phyloP scores from a whole-genome alignment of 305 asterid species.

The Fraxinus paxiana region DNA sequence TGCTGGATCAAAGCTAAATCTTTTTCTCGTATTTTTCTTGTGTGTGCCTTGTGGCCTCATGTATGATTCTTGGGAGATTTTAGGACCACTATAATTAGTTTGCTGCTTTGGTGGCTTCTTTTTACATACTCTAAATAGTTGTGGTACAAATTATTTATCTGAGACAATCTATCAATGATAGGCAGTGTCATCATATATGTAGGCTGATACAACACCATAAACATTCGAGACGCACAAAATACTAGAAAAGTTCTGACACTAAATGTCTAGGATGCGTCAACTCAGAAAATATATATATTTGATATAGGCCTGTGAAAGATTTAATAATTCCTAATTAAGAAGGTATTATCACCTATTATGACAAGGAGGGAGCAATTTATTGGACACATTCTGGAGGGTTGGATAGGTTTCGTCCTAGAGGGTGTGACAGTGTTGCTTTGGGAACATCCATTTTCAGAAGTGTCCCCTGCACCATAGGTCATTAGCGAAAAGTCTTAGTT shows the following conservation, averaged over 20 bases:
- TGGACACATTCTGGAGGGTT: background rate
- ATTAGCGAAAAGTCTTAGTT: background rate
- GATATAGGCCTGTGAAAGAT: background rate
- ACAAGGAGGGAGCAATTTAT: background rate
- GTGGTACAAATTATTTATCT: background rate
- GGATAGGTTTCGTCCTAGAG: background rate
- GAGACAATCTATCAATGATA: background rate
- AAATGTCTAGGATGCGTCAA: background rate
- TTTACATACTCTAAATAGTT: background rate
- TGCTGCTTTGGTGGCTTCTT: background rate
- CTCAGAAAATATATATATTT: background rate
- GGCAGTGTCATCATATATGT: background rate
- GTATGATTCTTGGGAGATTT: background rate
- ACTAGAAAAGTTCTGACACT: background rate
- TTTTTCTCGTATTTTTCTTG: background rate
- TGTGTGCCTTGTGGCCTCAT: background rate
- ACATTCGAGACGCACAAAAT: background rate
- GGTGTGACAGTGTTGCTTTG: background rate
- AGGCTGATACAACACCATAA: background rate
- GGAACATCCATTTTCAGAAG: background rate
- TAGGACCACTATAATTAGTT: background rate
- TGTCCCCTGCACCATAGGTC: background rate
- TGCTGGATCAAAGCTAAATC: background rate
- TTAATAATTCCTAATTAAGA: background rate
- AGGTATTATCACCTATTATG: background rate